Evolutionary conservation across 345 rosid genomes (phyloP).

Genomic region (Syzygium jambos): DNA sequence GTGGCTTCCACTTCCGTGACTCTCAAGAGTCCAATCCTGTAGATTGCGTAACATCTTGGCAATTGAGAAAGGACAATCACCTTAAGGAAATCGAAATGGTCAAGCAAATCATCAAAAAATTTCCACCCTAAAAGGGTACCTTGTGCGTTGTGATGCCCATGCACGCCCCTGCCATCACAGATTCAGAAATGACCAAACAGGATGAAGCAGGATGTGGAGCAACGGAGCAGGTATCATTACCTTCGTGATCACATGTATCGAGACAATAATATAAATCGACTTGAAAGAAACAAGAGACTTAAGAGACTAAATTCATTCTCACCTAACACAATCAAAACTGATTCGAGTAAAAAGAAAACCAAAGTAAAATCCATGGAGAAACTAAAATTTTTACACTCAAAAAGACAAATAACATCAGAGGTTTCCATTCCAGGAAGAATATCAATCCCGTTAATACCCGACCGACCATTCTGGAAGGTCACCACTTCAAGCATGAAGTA

Average conservation of each 20-base stretch:
- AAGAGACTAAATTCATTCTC: not conserved
- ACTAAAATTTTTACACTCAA: constrained; percentile 1
- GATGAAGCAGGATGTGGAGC: not conserved
- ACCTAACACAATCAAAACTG: constrained; percentile 3
- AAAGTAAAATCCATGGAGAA: not conserved
- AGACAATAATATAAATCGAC: not conserved
- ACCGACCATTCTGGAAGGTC: not conserved
- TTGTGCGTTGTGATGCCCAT: not conserved
- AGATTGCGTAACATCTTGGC: not conserved
- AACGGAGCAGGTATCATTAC: not conserved
- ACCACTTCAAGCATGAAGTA: constrained; percentile 2
- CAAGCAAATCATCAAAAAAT: not conserved
- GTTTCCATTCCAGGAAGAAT: constrained; percentile 16
- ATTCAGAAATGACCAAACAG: not conserved
- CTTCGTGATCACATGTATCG: not conserved
- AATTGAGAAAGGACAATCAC: not conserved
- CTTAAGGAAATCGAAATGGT: not conserved
- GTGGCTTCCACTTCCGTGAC: not conserved
- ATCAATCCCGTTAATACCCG: constrained; percentile 9
- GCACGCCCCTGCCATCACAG: not conserved
- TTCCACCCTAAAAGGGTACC: not conserved
- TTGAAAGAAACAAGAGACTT: not conserved
- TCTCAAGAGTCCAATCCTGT: not conserved
- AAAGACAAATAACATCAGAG: not conserved
- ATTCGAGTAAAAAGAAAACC: not conserved